These are phyloP conservation scores for Excoecaria agallocha DNA, from an alignment of 345 rosid genomes.

Conservation along the genomic window DNA sequence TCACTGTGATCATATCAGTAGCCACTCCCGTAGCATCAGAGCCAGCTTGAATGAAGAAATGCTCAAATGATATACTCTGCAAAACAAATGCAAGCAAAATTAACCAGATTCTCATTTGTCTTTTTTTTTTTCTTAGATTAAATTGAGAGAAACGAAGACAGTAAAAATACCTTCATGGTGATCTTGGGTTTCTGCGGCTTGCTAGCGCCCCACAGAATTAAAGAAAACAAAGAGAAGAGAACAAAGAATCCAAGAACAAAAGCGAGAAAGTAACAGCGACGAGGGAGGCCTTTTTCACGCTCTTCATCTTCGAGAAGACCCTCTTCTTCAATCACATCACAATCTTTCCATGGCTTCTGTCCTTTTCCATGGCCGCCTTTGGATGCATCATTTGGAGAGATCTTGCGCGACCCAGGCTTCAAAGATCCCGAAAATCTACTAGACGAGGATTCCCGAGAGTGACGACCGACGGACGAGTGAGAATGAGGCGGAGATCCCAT, in stretches of 20 bases:
- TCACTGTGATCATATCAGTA: conserved; percentile 82
- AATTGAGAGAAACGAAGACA: background rate
- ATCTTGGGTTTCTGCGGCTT: conserved; percentile 86
- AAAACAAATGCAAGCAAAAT: background rate
- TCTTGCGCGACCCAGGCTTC: conserved; percentile 87
- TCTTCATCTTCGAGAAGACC: conserved; percentile 86
- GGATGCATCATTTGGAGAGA: conserved; percentile 65
- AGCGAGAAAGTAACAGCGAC: conserved; percentile 76
- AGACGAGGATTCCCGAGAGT: conserved; percentile 90
- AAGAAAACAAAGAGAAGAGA: conserved; percentile 76
- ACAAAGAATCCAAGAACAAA: conserved; percentile 76
- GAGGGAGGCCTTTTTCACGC: conserved; percentile 60
- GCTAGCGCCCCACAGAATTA: conserved; percentile 87
- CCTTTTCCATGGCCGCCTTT: conserved; percentile 48
- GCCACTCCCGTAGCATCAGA: conserved; percentile 83
- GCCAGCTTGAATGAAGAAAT: conserved; percentile 84
- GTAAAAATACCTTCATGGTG: conserved; percentile 57
- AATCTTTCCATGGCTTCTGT: conserved; percentile 70
- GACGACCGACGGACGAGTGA: conserved; percentile 85
- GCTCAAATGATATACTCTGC: conserved; percentile 78
- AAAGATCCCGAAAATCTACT: conserved; percentile 84
- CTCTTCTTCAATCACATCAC: conserved; percentile 85
- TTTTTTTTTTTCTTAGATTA: background rate
- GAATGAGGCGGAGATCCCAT: conserved; percentile 92
- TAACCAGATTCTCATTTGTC: background rate